Evolutionary conservation across 2,329 filamentous ascomycete species (phyloP), one percentile per base, ranked within the genome.

Genomic region (Fusarium sp.): DNA sequence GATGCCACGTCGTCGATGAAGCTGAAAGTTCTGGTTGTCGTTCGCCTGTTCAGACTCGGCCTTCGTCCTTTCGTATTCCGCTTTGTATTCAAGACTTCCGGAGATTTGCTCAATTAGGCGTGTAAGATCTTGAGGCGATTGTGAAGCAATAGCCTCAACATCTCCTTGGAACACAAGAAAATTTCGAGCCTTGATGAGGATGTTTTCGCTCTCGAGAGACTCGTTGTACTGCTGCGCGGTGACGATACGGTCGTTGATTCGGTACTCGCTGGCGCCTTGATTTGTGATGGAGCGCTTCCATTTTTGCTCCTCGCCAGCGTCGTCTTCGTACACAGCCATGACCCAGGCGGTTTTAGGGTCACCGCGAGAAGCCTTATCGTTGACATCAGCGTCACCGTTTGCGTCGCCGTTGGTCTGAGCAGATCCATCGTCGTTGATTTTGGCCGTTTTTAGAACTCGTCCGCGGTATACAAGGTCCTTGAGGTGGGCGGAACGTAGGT

Each of bases 121-220:
- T 1, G 96, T 99, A 37, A 99, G 87, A 74, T 98, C 96, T 72
- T 94, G 94, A 0, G 96, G 94, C 2, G 94, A 96, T 77, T 98
- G 96, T 10, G 94, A 94, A 3, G 96, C 96, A 75, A 99, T 97
- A 23, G 94, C 92, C 79, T 99, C 96, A 18, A 99, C 95, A 76
- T 99, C 96, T 69, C 96, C 96, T 79, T 99, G 96, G 78, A 99
- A 99, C 35, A 99, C 96, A 7, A 99, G 87, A 77, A 99, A 99
- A 77, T 99, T 99, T 69, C 96, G 89, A 33, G 96, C 96, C 79
- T 97, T 98, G 83, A 99, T 98, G 63, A 99, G 83, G 70, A 99
- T 99, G 74, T 97, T 97, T 78, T 99, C 95, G 20, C 89, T 84
- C 78, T 99, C 96, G 15, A 99, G 85, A 4, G 93, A 90, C 59